A percentile compares a stretch with the other conserved stretches of the same genome.
Evolutionary conservation across 495 filamentous ascomycete genomes (phyloP).

Genomic region (Annulohypoxylon maeteangense): DNA sequence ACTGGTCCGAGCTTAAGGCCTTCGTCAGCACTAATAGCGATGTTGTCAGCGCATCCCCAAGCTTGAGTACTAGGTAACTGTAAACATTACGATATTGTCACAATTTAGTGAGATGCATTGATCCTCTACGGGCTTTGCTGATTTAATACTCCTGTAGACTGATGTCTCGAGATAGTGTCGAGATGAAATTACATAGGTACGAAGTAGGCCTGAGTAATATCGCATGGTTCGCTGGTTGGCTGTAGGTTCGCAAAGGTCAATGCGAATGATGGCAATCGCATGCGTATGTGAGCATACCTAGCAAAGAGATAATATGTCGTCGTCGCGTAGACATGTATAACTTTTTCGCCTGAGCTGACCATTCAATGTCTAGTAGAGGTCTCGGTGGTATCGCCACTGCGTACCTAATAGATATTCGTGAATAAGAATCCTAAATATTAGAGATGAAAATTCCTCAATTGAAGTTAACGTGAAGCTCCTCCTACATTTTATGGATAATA

Average conservation of each 20-base stretch:
- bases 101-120: too few species aligned
- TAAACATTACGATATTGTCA: too few species aligned
- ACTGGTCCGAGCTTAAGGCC: too few species aligned
- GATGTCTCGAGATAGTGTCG: too few species aligned
- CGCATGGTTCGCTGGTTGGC: background rate
- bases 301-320: background rate
- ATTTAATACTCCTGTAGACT: too few species aligned
- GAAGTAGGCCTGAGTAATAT: background rate
- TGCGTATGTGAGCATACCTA: background rate
- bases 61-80: too few species aligned
- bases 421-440: background rate
- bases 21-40: too few species aligned
- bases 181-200: background rate
- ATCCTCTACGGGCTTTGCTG: too few species aligned
- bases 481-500: background rate
- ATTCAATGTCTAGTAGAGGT: background rate
- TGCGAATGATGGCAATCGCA: background rate
- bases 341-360: background rate
- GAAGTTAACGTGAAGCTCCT: background rate
- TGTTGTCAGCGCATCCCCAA: too few species aligned
- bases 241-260: background rate
- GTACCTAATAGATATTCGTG: background rate
- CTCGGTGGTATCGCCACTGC: background rate
- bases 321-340: background rate
- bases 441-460: background rate